phyloP scores from a whole-genome alignment of 805 yeast genomes.

The Myxozyma monticola region DNA sequence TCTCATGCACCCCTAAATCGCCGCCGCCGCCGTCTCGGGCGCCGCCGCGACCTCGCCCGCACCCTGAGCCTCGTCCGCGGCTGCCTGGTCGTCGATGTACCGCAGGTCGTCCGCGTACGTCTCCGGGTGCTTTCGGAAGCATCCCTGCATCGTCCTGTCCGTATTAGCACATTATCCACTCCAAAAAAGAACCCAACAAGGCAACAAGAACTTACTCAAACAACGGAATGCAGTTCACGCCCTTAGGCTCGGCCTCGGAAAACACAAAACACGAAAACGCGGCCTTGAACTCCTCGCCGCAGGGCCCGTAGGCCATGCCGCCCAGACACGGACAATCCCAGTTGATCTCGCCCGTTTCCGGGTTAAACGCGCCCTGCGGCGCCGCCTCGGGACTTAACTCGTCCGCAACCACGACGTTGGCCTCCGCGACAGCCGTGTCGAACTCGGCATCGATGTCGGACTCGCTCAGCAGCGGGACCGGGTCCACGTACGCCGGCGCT shows the following conservation, averaged over 20 bases:
- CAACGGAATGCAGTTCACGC: constrained; percentile 89
- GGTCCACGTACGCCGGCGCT: constrained; percentile 1
- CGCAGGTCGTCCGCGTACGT: constrained; percentile 83
- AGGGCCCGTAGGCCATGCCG: constrained; percentile 98
- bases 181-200: not conserved
- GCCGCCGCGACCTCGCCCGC: constrained; percentile 1
- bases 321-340: constrained; percentile 99
- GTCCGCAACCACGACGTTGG: too few species aligned
- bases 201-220: constrained; percentile 54
- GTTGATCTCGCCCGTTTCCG: constrained; percentile 97
- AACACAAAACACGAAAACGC: constrained; percentile 95
- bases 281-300: constrained; percentile 92
- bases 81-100: constrained; percentile 28
- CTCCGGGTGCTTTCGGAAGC: constrained; percentile 92
- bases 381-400: too few species aligned
- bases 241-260: constrained; percentile 94
- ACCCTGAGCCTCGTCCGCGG: not conserved
- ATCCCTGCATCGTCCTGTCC: constrained; percentile 71
- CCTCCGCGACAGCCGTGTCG: constrained; percentile 4
- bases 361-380: constrained; percentile 85
- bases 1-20: not conserved
- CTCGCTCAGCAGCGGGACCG: constrained; percentile 3
- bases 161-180: not conserved
- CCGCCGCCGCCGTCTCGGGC: not conserved
- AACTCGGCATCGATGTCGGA: constrained; percentile 10